A percentile compares a stretch with the other conserved stretches of the same genome.
Evolutionary conservation across 768 basidiomycete species (phyloP).

Genomic region (Austroboletus eburneus): DNA sequence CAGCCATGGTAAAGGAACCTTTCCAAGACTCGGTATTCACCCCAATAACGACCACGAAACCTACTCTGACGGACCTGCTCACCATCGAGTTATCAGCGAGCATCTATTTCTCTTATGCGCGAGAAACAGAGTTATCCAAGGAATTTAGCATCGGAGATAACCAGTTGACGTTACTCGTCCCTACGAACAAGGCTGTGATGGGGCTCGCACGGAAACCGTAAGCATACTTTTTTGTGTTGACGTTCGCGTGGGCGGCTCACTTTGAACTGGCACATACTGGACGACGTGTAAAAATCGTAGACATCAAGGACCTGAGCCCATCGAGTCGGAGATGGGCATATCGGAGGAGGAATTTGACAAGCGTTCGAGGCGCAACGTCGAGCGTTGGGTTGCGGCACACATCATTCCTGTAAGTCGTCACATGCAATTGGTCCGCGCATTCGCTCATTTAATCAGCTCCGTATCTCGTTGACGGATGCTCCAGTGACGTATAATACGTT

Average conservation of each 20-base stretch:
- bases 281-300: conserved; percentile 31
- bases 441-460: conserved; percentile 30
- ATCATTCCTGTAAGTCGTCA: conserved; percentile 66
- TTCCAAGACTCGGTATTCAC: conserved; percentile 14
- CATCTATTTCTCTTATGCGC: conserved; percentile 81
- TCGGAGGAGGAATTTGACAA: conserved; percentile 65
- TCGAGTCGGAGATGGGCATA: conserved; percentile 47
- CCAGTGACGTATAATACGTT: conserved; percentile 53
- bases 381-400: conserved; percentile 78
- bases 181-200: conserved; percentile 77
- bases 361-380: conserved; percentile 54
- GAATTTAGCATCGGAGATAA: conserved; percentile 39
- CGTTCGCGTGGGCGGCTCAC: background rate
- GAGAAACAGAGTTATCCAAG: conserved; percentile 60
- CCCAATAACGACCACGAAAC: conserved; percentile 42
- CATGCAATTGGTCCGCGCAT: background rate
- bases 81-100: conserved; percentile 72
- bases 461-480: conserved; percentile 38
- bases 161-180: conserved; percentile 63
- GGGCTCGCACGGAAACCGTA: background rate
- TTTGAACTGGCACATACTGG: background rate
- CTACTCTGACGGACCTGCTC: conserved; percentile 69
- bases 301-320: conserved; percentile 50
- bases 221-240: background rate
- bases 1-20: conserved; percentile 11